Evolutionary conservation across 1,139 yeast species (phyloP), one percentile per base, ranked within the genome.

Genomic region (Yamadazyma triangularis): DNA sequence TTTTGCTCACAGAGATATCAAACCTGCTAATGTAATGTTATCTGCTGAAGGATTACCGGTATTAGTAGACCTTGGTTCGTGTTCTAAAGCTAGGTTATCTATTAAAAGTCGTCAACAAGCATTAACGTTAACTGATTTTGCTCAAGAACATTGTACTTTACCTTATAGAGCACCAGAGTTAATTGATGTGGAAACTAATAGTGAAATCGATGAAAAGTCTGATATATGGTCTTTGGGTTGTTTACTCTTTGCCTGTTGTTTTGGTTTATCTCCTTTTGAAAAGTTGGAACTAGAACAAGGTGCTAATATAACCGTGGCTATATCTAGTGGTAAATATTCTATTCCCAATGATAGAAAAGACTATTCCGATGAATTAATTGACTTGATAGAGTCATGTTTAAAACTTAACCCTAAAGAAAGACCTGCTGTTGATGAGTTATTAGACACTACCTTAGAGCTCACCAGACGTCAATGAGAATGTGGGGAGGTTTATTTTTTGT

Each of bases 151-250:
- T 52, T 86, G 95, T 49, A 84, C 95, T 1, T 60, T 86, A 36
- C 91, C 94, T 0, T 89, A 83, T 53, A 62, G 95, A 24, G 95
- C 96, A 0, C 97, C 97, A 0, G 97, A 89, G 50, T 63, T 89
- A 27, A 63, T 88, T 36, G 93, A 86, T 45, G 84, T 87, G 30
- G 77, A 75, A 30, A 74, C 86, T 1, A 79, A 80, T 29, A 54
- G 73, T 10, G 56, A 58, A 4, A 67, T 89, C 28, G 78, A 80
- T 36, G 95, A 84, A 49, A 71, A 74, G 33, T 79, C 84, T 4
- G 97, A 89, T 50, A 76, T 89, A 13, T 89, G 97, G 97, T 82
- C 94, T 4, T 56, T 88, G 21, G 97, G 97, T 0, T 87, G 96
- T 50, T 64, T 87, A 2, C 51, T 87, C 15, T 89, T 83, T 56